Percentiles rank a stretch among this genome's conserved stretches.
Conservation (phyloP, 2,329 filamentous ascomycete species). For the Thelonectria discophora region DNA sequence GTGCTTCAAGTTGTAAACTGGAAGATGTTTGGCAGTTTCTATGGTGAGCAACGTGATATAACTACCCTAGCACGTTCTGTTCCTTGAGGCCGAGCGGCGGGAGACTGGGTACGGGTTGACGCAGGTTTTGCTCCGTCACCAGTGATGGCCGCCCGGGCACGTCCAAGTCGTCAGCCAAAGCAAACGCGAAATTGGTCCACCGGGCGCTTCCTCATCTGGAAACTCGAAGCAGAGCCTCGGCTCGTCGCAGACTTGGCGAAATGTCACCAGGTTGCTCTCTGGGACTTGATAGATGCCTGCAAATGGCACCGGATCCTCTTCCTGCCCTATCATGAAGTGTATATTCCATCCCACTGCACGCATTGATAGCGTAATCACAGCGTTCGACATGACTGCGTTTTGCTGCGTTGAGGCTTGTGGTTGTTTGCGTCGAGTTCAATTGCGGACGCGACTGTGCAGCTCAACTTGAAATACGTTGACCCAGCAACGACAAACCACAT, state of each 20-base stretch:
- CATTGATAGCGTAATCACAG: constrained; percentile 17
- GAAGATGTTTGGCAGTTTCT: neutral
- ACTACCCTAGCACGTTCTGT: neutral
- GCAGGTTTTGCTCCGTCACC: neutral
- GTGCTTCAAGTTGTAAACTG: neutral
- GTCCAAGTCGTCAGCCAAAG: neutral
- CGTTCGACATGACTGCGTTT: neutral
- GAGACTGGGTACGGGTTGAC: neutral
- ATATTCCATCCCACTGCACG: constrained; percentile 25
- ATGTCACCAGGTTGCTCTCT: constrained; percentile 5
- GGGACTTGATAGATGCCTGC: constrained; percentile 4
- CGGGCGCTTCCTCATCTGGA: neutral
- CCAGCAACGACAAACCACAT: neutral
- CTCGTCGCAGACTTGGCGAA: constrained; percentile 14
- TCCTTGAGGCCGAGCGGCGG: neutral
- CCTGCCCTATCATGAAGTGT: constrained; percentile 9
- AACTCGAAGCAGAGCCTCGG: constrained; percentile 15
- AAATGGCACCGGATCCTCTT: constrained; percentile 5
- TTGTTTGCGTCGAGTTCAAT: no score
- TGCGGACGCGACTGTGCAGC: neutral
- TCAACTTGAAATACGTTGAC: neutral
- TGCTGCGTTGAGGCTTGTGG: neutral
- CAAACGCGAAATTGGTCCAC: neutral
- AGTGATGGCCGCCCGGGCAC: no score
- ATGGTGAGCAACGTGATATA: neutral